phyloP scores from a whole-genome alignment of 2,329 filamentous ascomycete species.

The Neonectria sp. region DNA sequence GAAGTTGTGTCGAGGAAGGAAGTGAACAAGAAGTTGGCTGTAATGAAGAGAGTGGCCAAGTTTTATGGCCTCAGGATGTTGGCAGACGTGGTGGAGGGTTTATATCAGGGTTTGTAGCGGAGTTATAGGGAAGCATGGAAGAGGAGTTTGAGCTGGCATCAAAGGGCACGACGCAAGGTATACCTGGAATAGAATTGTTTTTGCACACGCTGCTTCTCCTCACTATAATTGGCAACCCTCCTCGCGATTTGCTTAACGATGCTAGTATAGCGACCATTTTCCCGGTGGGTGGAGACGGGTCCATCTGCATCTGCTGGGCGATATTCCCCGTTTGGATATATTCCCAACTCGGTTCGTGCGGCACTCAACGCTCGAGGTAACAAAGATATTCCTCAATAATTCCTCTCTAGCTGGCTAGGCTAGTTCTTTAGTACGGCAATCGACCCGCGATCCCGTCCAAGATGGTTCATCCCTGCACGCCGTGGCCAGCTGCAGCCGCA shows the following conservation, averaged over 20 bases:
- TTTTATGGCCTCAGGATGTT: slow-evolving; percentile 90
- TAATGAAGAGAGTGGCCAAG: slow-evolving; percentile 81
- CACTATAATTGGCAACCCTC: neutral
- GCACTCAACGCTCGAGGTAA: neutral
- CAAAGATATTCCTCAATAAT: neutral
- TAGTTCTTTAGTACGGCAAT: neutral
- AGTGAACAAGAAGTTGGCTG: slow-evolving; percentile 74
- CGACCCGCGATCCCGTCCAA: neutral
- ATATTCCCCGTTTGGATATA: neutral
- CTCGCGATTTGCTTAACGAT: neutral
- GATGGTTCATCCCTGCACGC: neutral
- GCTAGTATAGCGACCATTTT: neutral
- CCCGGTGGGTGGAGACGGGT: neutral
- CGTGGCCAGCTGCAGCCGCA: slow-evolving; percentile 35
- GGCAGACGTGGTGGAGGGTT: slow-evolving; percentile 78
- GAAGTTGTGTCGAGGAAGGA: slow-evolving; percentile 78
- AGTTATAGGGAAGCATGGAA: slow-evolving; percentile 33
- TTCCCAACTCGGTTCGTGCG: neutral
- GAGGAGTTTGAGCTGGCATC: slow-evolving; percentile 39
- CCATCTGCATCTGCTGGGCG: neutral
- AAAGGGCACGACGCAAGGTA: slow-evolving; percentile 9
- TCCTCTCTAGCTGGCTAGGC: neutral
- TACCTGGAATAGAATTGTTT: slow-evolving; percentile 20
- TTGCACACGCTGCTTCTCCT: neutral
- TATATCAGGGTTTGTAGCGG: slow-evolving; percentile 63